Evolutionary conservation across 1,284 basidiomycete genomes (phyloP), one percentile per base, ranked within the genome.

Genomic region (Heterobasidion occidentale): DNA sequence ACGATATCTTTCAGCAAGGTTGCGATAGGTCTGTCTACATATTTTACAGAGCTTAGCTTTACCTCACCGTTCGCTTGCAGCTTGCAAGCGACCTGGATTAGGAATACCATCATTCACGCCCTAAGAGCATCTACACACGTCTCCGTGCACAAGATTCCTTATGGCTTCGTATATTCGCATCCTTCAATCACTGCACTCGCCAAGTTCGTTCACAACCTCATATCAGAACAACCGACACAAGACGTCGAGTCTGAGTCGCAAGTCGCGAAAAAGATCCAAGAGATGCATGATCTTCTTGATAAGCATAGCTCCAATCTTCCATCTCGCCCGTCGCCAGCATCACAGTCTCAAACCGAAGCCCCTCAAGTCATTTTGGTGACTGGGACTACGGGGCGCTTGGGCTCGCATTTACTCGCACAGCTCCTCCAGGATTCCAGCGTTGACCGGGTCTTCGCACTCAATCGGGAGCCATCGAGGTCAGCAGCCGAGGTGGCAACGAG

Each of bases 361-460:
- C 66, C 73, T 51, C 36, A 63, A 9, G 56, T 60, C 9, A 65
- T 74, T 52, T 33, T 69, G 12, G 56, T 67, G n/a, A 67, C 66
- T 1, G 67, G 67, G 3, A 65, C 67, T 0, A 68, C 67, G 1
- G 67, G 68, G 5, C 58, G 59, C 1, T 58, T 67, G 20, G 65
- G 67, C 7, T 61, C 61, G 19, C 61, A 64, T 46, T 55, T 67
- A 5, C 62, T 68, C 14, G 60, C 60, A 9, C 59, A 63, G 33
- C 58, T 66, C 0, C 51, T 67, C 9, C 51, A 48, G 12, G 58
- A 64, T 45, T 54, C 52, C 14, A 42, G 9, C 15, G 60, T 66
- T 12, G 56, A 46, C 38, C 47, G 44, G 36, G 65, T 68, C 33
- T 66, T 64, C 33, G 65, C 65, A 8, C 59, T 68, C 48, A 68